Evolutionary conservation across 106 monocot species (phyloP).

Genomic region (Dioscorea alata): DNA sequence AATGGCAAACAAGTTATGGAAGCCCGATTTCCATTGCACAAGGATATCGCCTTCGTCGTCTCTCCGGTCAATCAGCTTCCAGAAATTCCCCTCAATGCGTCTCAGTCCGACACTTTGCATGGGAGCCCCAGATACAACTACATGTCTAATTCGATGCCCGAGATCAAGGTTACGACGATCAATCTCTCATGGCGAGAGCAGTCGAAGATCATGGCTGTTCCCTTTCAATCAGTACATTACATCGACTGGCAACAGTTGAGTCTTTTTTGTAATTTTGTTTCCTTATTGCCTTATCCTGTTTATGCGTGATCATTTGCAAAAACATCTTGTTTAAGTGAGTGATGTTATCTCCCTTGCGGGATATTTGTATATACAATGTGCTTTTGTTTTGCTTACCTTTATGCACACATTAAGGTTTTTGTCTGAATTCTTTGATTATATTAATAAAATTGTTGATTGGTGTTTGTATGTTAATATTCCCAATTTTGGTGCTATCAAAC

Average conservation of each 20-base stretch:
- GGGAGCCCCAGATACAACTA: slow-evolving; percentile 33
- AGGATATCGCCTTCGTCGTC: slow-evolving; percentile 37
- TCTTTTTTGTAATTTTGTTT: not conserved
- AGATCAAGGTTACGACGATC: slow-evolving; percentile 33
- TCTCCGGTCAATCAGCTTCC: slow-evolving; percentile 49
- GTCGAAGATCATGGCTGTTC: slow-evolving; percentile 37
- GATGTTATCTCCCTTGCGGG: not conserved
- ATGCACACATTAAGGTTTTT: not conserved
- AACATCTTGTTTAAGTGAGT: not conserved
- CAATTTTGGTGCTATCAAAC: too few relatives aligned
- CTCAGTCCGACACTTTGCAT: slow-evolving; percentile 39
- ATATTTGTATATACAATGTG: not conserved
- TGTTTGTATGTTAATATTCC: not conserved
- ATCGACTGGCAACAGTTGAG: slow-evolving; percentile 15
- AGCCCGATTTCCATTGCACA: slow-evolving; percentile 26
- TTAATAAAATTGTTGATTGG: too few relatives aligned
- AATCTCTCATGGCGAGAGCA: slow-evolving; percentile 36
- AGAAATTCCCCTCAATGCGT: slow-evolving; percentile 37
- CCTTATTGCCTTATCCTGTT: not conserved
- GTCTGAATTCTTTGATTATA: not conserved
- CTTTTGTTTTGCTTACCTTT: not conserved
- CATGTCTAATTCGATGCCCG: slow-evolving; percentile 41
- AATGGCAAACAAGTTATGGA: slow-evolving; percentile 12
- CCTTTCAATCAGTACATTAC: slow-evolving; percentile 28
- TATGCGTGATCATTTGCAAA: not conserved